phyloP scores from a whole-genome alignment of 192 early-diverging fungal genomes.

The Backusella sp. region DNA sequence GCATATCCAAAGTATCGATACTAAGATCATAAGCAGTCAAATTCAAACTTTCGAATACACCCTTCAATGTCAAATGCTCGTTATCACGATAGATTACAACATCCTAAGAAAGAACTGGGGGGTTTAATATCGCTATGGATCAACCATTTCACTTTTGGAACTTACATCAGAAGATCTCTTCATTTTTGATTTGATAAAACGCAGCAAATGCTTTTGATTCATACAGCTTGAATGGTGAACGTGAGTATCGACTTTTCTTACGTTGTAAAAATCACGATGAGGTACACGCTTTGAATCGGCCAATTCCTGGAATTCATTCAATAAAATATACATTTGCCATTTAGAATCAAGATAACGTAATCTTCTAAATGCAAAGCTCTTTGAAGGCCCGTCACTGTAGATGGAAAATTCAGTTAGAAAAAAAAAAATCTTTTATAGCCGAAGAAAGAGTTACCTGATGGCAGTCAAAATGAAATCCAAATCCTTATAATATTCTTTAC shows the following conservation, averaged over 20 bases:
- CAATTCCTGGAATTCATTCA: slow-evolving; percentile 94
- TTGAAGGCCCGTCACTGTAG: slow-evolving; percentile 68
- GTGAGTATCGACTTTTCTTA: slow-evolving; percentile 97
- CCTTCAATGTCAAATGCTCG: slow-evolving; percentile 70
- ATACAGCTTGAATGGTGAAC: slow-evolving; percentile 92
- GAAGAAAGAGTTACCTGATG: slow-evolving; percentile 37
- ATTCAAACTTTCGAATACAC: slow-evolving; percentile 90
- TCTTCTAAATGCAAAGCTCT: slow-evolving; percentile 88
- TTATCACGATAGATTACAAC: slow-evolving; percentile 85
- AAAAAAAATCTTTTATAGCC: too few species aligned
- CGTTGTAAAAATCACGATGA: slow-evolving; percentile 96
- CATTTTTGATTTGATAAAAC: slow-evolving; percentile 94
- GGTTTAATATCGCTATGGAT: too few species aligned
- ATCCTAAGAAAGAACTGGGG: slow-evolving; percentile 37
- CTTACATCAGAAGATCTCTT: slow-evolving; percentile 69
- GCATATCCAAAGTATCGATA: slow-evolving; percentile 97
- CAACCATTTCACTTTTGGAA: background rate
- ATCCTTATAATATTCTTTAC: slow-evolving; percentile 79
- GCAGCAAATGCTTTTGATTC: slow-evolving; percentile 95
- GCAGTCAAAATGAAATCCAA: slow-evolving; percentile 75
- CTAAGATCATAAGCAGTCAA: slow-evolving; percentile 92
- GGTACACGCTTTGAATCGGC: slow-evolving; percentile 89
- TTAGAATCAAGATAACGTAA: slow-evolving; percentile 89
- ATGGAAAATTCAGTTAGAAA: background rate
- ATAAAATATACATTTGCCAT: slow-evolving; percentile 89